These are phyloP conservation scores for Fusarium veterinarium DNA, from an alignment of 2,329 filamentous ascomycete genomes.

Conservation along the genomic window DNA sequence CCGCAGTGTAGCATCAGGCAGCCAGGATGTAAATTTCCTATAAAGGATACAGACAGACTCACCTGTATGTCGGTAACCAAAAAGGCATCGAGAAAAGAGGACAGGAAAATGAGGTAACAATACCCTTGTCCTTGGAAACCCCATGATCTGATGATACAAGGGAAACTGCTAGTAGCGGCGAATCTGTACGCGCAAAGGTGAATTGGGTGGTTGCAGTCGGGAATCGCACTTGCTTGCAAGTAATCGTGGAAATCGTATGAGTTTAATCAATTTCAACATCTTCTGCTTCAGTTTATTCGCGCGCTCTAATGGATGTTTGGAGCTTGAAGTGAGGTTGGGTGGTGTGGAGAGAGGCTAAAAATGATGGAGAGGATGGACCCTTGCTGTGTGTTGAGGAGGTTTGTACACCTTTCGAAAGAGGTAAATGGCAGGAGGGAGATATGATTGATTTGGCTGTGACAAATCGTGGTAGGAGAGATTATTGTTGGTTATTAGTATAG, in stretches of 20 bases:
- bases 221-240: neutral
- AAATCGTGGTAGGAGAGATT: neutral
- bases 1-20: neutral
- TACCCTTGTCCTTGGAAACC: neutral
- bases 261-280: neutral
- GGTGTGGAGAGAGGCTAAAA: constrained; percentile 37
- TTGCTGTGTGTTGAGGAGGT: constrained; percentile 33
- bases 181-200: neutral
- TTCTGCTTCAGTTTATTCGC: constrained; percentile 4
- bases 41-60: neutral
- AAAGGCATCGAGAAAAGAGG: constrained; percentile 1
- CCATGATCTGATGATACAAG: constrained; percentile 25
- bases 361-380: constrained; percentile 28
- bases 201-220: neutral
- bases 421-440: neutral
- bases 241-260: constrained; percentile 1
- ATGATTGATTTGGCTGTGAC: neutral
- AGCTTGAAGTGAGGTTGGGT: constrained; percentile 13
- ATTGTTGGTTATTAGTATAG: neutral
- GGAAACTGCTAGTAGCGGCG: neutral
- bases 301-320: constrained; percentile 3
- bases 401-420: constrained; percentile 31
- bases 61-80: neutral
- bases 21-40: neutral
- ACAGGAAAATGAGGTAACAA: neutral